Evolutionary conservation across 2,329 filamentous ascomycete species (phyloP).

Genomic region (Aspergillus uvarum): DNA sequence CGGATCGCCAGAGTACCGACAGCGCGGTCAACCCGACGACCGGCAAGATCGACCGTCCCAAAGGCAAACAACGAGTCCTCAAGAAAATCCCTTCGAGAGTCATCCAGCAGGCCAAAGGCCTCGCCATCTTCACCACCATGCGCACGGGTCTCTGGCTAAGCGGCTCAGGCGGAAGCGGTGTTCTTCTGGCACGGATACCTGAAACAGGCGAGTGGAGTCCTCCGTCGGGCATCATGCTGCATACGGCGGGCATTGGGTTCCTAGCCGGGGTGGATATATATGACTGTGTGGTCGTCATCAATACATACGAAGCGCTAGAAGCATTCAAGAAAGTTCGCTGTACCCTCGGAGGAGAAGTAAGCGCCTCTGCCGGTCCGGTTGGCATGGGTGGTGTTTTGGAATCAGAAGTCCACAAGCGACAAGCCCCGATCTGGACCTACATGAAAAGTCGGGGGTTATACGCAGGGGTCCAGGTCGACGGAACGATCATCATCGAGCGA

Average conservation of each 20-base stretch:
- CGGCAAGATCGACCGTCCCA: constrained; percentile 53
- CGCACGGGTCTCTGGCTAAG: constrained; percentile 88
- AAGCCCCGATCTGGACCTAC: constrained; percentile 76
- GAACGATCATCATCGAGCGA: constrained; percentile 80
- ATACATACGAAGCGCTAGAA: constrained; percentile 78
- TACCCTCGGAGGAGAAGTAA: constrained; percentile 79
- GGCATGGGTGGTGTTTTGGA: constrained; percentile 72
- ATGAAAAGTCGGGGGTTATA: constrained; percentile 89
- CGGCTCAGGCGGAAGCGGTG: constrained; percentile 84
- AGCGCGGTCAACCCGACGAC: constrained; percentile 23
- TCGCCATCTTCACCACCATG: constrained; percentile 96
- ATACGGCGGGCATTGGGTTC: constrained; percentile 86
- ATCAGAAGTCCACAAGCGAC: constrained; percentile 64
- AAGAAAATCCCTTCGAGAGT: constrained; percentile 86
- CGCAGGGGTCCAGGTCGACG: constrained; percentile 81
- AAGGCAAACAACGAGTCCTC: constrained; percentile 63
- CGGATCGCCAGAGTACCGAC: constrained; percentile 40
- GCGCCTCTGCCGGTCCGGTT: constrained; percentile 74
- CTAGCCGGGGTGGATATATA: constrained; percentile 92
- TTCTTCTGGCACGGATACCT: constrained; percentile 74
- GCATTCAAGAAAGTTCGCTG: constrained; percentile 77
- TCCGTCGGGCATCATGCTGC: constrained; percentile 84
- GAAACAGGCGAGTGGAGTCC: constrained; percentile 88
- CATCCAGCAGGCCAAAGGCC: constrained; percentile 82
- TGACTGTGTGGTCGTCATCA: constrained; percentile 91